A percentile compares a stretch with the other conserved stretches of the same genome.
Conservation (phyloP, 2,329 filamentous ascomycete genomes). For the Stagonosporopsis rhizophila region DNA sequence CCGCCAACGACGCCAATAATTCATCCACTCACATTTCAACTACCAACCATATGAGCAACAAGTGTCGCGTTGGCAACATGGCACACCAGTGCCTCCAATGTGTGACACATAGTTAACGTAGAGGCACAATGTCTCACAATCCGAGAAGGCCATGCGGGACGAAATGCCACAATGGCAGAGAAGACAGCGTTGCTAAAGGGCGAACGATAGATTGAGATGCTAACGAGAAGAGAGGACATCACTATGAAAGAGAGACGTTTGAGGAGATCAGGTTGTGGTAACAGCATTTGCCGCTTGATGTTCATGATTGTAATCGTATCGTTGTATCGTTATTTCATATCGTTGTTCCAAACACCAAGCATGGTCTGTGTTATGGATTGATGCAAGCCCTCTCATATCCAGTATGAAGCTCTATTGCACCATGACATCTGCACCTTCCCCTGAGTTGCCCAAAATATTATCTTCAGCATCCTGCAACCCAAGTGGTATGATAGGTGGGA, state of each 20-base stretch:
- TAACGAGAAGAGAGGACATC: background rate
- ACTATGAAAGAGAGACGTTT: background rate
- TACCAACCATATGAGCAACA: background rate
- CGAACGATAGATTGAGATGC: background rate
- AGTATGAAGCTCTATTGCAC: conserved; percentile 28
- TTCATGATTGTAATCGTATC: conserved; percentile 7
- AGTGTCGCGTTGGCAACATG: conserved; percentile 43
- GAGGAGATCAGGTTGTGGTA: background rate
- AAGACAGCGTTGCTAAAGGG: conserved; percentile 30
- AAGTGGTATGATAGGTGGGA: conserved; percentile 52
- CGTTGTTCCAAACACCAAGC: no score
- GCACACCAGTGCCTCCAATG: conserved; percentile 40
- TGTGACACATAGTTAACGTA: conserved; percentile 53
- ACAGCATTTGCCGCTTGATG: background rate
- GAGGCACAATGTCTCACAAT: background rate
- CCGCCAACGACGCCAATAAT: background rate
- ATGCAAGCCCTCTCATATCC: background rate
- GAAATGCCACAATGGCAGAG: background rate
- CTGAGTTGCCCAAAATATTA: conserved; percentile 42
- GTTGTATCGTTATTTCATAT: background rate
- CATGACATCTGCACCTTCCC: conserved; percentile 48
- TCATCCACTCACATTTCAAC: no score
- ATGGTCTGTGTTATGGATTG: background rate
- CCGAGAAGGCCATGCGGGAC: background rate
- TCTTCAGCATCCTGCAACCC: conserved; percentile 50